Conservation (phyloP, 1,284 basidiomycete genomes). For the Puccinia polysora region DNA sequence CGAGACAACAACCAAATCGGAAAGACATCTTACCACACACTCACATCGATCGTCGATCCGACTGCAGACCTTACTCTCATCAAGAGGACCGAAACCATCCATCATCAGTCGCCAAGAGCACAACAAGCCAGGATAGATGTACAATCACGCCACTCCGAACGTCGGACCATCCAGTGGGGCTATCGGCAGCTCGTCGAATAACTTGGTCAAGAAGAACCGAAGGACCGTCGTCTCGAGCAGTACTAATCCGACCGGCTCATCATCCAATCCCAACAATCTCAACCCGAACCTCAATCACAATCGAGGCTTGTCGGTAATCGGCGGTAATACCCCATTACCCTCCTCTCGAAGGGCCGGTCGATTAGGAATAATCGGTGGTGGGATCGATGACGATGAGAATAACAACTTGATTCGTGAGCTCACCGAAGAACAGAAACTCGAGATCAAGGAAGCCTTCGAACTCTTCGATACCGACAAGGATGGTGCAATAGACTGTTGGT, state of each 20-base stretch:
- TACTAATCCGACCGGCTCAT: constrained; percentile 19
- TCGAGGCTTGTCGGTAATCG: no score
- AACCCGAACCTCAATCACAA: constrained; percentile 27
- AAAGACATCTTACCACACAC: no score
- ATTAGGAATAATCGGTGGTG: constrained; percentile 2
- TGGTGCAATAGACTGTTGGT: constrained; percentile 58
- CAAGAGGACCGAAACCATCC: no score
- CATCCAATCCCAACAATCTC: constrained; percentile 14
- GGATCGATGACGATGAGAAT: constrained; percentile 32
- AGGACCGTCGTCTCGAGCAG: constrained; percentile 11
- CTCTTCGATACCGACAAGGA: constrained; percentile 99
- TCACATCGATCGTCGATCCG: no score
- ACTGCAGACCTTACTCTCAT: no score
- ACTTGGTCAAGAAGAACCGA: constrained; percentile 27
- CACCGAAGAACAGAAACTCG: constrained; percentile 89
- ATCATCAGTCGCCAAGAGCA: no score
- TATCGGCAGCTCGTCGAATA: constrained; percentile 1
- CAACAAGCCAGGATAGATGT: no score
- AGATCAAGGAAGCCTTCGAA: constrained; percentile 98
- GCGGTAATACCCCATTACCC: not conserved
- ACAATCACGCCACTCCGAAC: constrained; percentile 33
- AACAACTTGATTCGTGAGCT: constrained; percentile 58
- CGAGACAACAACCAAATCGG: no score
- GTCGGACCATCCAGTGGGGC: constrained; percentile 25
- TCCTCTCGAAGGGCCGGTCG: not conserved